Base-by-base conservation (phyloP, 2,329 filamentous ascomycete species). In the Stagonosporopsis vannaccii region DNA sequence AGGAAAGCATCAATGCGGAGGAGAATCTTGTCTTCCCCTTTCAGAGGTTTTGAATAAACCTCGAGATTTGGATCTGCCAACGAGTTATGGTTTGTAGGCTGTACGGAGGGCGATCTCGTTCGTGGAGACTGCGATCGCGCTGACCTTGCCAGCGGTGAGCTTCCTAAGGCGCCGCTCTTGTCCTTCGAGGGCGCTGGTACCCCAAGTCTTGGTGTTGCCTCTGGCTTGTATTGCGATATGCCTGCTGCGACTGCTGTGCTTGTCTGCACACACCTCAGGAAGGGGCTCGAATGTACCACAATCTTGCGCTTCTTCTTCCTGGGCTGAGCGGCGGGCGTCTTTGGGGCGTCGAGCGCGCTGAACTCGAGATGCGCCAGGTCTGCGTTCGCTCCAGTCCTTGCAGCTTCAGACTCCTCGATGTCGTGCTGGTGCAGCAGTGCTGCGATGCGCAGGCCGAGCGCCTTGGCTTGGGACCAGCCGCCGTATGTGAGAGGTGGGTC, bases 401-500 rank as follows among this genome's bases (percentile, higher is more conserved):
- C 58, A 4, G 59, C 66, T 40, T 70, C 63, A 75, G 74, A 65
- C 83, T 80, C 80, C 23, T 75, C 71, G 47, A 71, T 74, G 65
- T 84, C 82, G 25, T 81, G 76, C 35, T 79, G 77, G 52, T 83
- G 75, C 15, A 90, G 74, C 26, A 97, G 86, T 66, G 83, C 87
- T n/a, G 87, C 90, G 60, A 99, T 97, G 58, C 92, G 88, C 59
- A 87, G 83, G 15, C 95, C 95, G 22, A 97, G 85, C 5, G 88
- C 86, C 66, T 90, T 88, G 50, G 90, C 89, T 76, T 98, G 95
- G 13, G 89, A 86, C 90, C 95, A 97, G 62, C 95, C 95, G 65
- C 91, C 91, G 73, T 97, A 98, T 2, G 93, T 97, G 55, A 99
- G 83, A 45, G 95, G 95, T 63, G 95, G 91, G 65, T 99, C 94